Percentiles rank a stretch among this genome's conserved stretches.
phyloP scores from a whole-genome alignment of 2,329 filamentous ascomycete species.

The Hypoxylon sp. region DNA sequence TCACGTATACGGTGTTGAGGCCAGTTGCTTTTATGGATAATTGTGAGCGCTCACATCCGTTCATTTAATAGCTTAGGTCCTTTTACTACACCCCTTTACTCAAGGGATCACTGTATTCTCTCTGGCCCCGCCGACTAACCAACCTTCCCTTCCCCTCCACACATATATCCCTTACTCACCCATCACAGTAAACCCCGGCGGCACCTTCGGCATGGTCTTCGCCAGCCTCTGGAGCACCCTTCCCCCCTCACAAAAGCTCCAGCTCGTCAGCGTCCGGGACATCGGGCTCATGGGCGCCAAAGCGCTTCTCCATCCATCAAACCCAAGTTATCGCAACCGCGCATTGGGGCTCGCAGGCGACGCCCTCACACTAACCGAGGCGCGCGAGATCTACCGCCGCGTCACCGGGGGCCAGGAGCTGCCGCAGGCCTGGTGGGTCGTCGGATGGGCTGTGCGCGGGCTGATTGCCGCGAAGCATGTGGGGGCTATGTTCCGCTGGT shows the following conservation, averaged over 20 bases:
- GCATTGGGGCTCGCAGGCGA: slow-evolving; percentile 55
- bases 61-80: no score
- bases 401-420: slow-evolving; percentile 46
- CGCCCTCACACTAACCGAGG: slow-evolving; percentile 53
- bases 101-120: no score
- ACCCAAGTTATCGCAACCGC: slow-evolving; percentile 47
- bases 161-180: background rate
- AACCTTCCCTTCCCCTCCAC: background rate
- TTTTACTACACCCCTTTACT: no score
- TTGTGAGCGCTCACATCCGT: slow-evolving; percentile 13
- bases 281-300: slow-evolving; percentile 56
- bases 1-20: slow-evolving; percentile 57
- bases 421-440: slow-evolving; percentile 52
- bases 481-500: slow-evolving; percentile 56
- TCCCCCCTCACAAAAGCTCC: slow-evolving; percentile 51
- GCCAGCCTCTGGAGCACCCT: slow-evolving; percentile 52
- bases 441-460: slow-evolving; percentile 51
- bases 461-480: slow-evolving; percentile 48
- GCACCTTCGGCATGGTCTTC: slow-evolving; percentile 52
- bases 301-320: slow-evolving; percentile 48
- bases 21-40: slow-evolving; percentile 60
- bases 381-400: slow-evolving; percentile 48
- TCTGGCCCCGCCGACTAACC: no score
- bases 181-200: slow-evolving; percentile 48
- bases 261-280: slow-evolving; percentile 56